phyloP scores from a whole-genome alignment of 2,329 filamentous ascomycete species.

The Diaporthe ampelina region DNA sequence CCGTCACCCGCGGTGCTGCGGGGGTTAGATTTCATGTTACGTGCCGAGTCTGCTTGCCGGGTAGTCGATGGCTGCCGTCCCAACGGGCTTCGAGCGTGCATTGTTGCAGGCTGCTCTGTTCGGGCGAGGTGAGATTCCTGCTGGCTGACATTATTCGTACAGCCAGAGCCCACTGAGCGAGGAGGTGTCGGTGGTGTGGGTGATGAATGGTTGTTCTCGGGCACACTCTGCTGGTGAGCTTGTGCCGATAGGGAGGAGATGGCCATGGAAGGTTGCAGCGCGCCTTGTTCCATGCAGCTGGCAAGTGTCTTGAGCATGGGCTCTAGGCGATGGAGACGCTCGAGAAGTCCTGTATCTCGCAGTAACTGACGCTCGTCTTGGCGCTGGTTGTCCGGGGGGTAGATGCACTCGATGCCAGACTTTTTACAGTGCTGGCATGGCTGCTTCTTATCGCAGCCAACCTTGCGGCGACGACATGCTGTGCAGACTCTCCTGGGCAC shows the following conservation, averaged over 20 bases:
- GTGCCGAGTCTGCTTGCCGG: neutral
- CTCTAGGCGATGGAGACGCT: slow-evolving; percentile 17
- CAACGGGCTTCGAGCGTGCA: neutral
- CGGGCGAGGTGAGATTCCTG: neutral
- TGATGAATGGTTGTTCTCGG: neutral
- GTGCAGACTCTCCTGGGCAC: slow-evolving; percentile 8
- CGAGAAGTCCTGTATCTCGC: neutral
- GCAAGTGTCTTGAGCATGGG: slow-evolving; percentile 25
- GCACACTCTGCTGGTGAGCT: neutral
- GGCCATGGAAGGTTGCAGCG: neutral
- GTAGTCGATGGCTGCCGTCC: neutral
- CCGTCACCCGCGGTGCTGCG: neutral
- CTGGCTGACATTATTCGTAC: neutral
- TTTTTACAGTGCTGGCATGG: slow-evolving; percentile 23
- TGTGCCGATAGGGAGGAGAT: neutral
- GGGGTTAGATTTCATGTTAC: neutral
- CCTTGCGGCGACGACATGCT: slow-evolving; percentile 13
- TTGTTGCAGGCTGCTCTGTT: neutral
- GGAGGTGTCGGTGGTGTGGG: neutral
- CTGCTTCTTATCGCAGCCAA: slow-evolving; percentile 24
- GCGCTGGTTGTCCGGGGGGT: neutral
- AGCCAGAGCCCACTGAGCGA: neutral
- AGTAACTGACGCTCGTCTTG: neutral
- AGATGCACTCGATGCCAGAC: slow-evolving; percentile 8
- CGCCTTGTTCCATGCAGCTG: slow-evolving; percentile 15